These are phyloP conservation scores for Neurospora intermedia DNA, from an alignment of 495 filamentous ascomycete species.

Conservation along the genomic window DNA sequence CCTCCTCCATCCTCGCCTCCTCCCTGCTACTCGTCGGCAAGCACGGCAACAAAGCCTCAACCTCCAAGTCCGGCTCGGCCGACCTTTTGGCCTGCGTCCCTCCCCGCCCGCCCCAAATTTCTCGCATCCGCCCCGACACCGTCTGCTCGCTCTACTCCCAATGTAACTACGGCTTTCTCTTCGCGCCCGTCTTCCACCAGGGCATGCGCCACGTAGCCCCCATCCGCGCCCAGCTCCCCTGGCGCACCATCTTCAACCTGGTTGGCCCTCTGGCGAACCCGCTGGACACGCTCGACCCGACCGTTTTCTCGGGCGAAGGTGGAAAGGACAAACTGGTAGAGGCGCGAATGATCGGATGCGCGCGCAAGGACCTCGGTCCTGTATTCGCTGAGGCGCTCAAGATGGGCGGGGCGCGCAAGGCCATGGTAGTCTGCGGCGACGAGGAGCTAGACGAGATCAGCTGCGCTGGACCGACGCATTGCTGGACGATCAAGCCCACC, in stretches of 20 bases:
- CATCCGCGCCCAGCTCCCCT: conserved; percentile 73
- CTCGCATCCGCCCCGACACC: conserved; percentile 57
- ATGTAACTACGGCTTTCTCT: conserved; percentile 91
- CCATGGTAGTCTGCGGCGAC: conserved; percentile 83
- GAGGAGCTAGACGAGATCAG: conserved; percentile 94
- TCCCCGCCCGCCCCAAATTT: conserved; percentile 61
- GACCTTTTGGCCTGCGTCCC: conserved; percentile 69
- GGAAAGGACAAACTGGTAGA: conserved; percentile 44
- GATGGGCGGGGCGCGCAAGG: conserved; percentile 68
- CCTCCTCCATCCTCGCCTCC: conserved; percentile 83
- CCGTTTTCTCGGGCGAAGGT: background rate
- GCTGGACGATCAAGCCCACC: conserved; percentile 58
- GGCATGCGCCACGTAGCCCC: conserved; percentile 80
- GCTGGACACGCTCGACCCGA: conserved; percentile 42
- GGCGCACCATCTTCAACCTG: conserved; percentile 93
- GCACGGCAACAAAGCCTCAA: conserved; percentile 93
- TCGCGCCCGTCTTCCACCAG: conserved; percentile 91
- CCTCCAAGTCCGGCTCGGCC: conserved; percentile 88
- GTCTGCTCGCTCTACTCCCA: conserved; percentile 57
- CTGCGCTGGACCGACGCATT: conserved; percentile 74
- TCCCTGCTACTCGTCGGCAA: conserved; percentile 75
- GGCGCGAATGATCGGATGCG: conserved; percentile 83
- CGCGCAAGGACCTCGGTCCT: conserved; percentile 70
- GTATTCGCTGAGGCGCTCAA: conserved; percentile 79
- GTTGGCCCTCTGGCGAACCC: conserved; percentile 90